Conservation (phyloP, 352 stramenopile species). For the Phytophthora ramorum region DNA sequence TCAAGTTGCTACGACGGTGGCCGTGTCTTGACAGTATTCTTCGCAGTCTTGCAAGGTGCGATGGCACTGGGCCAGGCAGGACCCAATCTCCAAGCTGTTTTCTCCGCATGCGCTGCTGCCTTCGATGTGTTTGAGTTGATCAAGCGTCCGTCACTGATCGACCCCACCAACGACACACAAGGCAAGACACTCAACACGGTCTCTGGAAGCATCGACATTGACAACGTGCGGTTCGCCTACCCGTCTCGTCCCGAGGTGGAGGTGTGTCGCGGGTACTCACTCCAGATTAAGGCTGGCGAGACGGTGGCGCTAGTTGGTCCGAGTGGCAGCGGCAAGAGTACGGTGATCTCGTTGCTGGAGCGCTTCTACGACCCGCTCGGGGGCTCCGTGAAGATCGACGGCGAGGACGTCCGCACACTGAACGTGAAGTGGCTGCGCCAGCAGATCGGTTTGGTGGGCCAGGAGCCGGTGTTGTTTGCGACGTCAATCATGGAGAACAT, state of each 20-base stretch:
- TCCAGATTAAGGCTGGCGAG: slow-evolving; percentile 52
- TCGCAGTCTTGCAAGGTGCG: slow-evolving; percentile 45
- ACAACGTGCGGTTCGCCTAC: slow-evolving; percentile 75
- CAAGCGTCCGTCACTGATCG: slow-evolving; percentile 55
- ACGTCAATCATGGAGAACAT: slow-evolving; percentile 80
- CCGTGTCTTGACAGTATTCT: slow-evolving; percentile 56
- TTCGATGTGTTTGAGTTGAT: slow-evolving; percentile 63
- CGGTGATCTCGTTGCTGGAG: slow-evolving; percentile 57
- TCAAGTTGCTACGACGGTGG: slow-evolving; percentile 51
- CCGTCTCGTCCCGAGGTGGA: slow-evolving; percentile 51
- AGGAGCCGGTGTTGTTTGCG: slow-evolving; percentile 85
- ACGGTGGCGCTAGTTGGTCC: slow-evolving; percentile 63
- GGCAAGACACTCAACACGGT: slow-evolving; percentile 33
- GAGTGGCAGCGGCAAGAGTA: slow-evolving; percentile 71
- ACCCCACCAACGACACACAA: slow-evolving; percentile 37
- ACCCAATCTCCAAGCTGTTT: slow-evolving; percentile 49
- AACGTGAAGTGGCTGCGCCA: slow-evolving; percentile 71
- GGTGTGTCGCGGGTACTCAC: slow-evolving; percentile 47
- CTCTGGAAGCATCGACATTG: slow-evolving; percentile 77
- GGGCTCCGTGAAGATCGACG: slow-evolving; percentile 53
- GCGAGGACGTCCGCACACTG: slow-evolving; percentile 65
- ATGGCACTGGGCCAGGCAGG: slow-evolving; percentile 50
- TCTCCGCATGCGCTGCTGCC: slow-evolving; percentile 40
- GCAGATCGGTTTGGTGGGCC: slow-evolving; percentile 89
- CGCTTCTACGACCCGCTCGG: slow-evolving; percentile 62